These are phyloP conservation scores for Chlamydomonas incerta DNA, from an alignment of 139 green algal genomes.

Conservation along the genomic window DNA sequence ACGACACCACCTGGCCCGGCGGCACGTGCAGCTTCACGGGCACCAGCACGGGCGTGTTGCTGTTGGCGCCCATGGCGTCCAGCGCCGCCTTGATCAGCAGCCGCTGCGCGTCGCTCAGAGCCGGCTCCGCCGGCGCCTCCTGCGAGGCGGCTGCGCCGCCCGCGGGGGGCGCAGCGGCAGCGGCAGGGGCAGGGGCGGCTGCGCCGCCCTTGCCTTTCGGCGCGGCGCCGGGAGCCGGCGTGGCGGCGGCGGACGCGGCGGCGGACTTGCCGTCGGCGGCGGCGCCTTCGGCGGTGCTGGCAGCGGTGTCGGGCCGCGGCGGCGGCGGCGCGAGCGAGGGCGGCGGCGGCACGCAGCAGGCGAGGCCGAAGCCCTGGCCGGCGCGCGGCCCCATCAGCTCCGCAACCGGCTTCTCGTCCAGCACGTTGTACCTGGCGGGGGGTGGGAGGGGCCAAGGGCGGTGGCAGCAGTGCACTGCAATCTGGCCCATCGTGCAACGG, in stretches of 20 bases:
- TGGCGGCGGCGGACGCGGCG: neutral
- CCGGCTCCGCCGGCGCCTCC: neutral
- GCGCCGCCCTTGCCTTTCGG: no score
- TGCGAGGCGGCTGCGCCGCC: neutral
- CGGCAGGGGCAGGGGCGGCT: no score
- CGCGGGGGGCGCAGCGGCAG: no score
- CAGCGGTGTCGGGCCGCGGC: neutral
- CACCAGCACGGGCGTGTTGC: neutral
- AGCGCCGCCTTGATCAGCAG: neutral
- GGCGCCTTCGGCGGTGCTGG: neutral
- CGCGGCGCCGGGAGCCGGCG: no score
- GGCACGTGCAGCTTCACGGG: neutral
- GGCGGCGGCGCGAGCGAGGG: neutral
- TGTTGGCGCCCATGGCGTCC: conserved; percentile 7
- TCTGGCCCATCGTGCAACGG: no score
- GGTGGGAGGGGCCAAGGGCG: no score
- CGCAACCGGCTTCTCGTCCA: conserved; percentile 48
- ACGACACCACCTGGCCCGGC: neutral
- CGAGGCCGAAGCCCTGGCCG: conserved; percentile 44
- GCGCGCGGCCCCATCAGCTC: conserved; percentile 42
- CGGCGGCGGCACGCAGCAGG: conserved; percentile 28
- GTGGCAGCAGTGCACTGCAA: no score
- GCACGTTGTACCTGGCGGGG: conserved; percentile 47
- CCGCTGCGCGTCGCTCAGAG: neutral
- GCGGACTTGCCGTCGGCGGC: no score